A percentile compares a stretch with the other conserved stretches of the same genome.
Conservation (phyloP, 75 land plant genomes). For the Pinus albicaulis region DNA sequence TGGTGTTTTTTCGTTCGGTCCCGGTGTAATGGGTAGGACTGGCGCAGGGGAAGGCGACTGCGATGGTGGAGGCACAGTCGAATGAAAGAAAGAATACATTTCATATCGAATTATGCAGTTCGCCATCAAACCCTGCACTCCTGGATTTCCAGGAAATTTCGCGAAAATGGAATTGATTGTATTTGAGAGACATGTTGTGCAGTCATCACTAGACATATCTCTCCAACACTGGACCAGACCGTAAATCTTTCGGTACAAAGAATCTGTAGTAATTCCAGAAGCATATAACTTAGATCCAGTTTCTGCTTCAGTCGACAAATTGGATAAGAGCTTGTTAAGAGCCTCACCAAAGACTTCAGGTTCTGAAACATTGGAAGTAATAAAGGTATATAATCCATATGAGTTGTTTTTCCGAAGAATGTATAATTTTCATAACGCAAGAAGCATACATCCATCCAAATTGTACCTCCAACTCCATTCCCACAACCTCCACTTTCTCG, state of each 20-base stretch:
- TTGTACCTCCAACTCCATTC: not conserved
- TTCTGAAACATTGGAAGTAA: not conserved
- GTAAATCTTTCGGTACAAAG: not conserved
- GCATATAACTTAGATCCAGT: not conserved
- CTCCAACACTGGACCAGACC: slow-evolving; percentile 8
- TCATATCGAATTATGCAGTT: not conserved
- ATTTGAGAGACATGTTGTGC: not conserved
- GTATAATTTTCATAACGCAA: slow-evolving; percentile 5
- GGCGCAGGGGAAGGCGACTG: no score
- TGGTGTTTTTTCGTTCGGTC: not conserved
- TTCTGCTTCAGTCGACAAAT: not conserved
- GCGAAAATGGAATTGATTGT: no score
- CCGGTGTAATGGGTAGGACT: not conserved
- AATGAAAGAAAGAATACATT: not conserved
- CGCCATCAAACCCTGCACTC: not conserved
- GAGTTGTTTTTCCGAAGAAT: not conserved
- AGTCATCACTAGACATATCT: not conserved
- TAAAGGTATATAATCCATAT: no score
- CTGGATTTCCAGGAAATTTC: not conserved
- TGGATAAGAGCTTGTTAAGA: not conserved
- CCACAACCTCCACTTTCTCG: not conserved
- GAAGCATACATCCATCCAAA: slow-evolving; percentile 10
- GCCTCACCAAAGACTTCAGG: not conserved
- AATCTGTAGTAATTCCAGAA: not conserved
- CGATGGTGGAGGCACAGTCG: not conserved